Evolutionary conservation across 2,329 filamentous ascomycete genomes (phyloP).

Genomic region (Epichloe sylvatica): DNA sequence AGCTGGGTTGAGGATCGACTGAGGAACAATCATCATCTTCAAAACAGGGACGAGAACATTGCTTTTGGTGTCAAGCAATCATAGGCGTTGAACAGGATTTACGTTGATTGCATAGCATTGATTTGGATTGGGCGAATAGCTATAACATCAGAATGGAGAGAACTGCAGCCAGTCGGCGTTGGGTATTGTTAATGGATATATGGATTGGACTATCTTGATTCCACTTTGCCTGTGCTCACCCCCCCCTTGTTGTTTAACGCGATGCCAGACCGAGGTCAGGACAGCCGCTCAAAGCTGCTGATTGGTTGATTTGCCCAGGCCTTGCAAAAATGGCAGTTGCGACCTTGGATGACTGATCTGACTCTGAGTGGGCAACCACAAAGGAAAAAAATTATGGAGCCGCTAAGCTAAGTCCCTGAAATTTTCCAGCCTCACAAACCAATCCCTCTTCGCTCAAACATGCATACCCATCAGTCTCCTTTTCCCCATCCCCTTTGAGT

Average conservation of each 20-base stretch:
- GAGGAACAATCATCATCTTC: background rate
- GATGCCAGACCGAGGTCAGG: background rate
- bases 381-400: constrained; percentile 3
- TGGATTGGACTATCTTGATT: background rate
- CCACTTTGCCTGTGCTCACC: background rate
- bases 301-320: background rate
- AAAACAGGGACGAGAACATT: background rate
- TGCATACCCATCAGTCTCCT: background rate
- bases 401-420: background rate
- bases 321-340: constrained; percentile 1
- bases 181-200: background rate
- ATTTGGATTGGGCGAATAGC: background rate
- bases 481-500: background rate
- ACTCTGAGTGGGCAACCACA: background rate
- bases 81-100: background rate
- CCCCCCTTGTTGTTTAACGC: background rate
- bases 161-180: background rate
- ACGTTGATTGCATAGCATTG: constrained; percentile 5
- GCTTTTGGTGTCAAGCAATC: background rate
- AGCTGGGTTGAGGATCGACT: background rate
- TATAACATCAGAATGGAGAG: background rate
- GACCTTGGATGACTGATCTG: background rate
- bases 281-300: background rate
- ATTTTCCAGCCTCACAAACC: background rate
- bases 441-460: background rate